Base-by-base conservation (phyloP, 2,329 filamentous ascomycete genomes). In the Neurospora sp. region DNA sequence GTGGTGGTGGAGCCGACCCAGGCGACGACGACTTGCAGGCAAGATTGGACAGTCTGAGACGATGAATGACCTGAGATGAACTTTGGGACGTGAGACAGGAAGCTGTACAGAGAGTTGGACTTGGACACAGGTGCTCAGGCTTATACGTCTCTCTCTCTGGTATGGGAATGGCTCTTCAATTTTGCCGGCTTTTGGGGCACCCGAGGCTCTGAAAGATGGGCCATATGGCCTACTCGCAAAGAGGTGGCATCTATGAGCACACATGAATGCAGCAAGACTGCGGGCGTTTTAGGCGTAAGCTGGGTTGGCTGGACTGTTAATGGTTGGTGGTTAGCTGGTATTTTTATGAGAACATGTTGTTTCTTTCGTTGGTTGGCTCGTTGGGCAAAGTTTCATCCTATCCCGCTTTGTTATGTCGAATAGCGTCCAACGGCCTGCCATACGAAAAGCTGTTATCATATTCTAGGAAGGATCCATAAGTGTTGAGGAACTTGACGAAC, bases 11-110 rank as follows among this genome's bases (percentile, higher is more conserved):
- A 19, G 82, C 80, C 33, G 89, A 89, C 75, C 83, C 87, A 5
- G 89, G 88, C n/a, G 94, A 97, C 76, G 93, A 97, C 77, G 96
- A 97, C 79, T 87, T 99, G 36, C 94, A 98, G 82, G 95, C 96
- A 73, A 89, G 96, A 71, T 86, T 99, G 68, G 93, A 98, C 79
- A 97, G 94, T 80, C 83, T 98, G 74, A 86, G 92, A 77, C 85
- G 85, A 79, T 88, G 80, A 78, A 39, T 19, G 67, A 62, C 12
- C 52, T 62, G 8, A 15, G 15, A 62, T 62, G 52, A 36, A 62
- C 28, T 17, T 62, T 28, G 52, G 8, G 15, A 28, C 23, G 15
- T 33, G 3, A 17, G 6, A 33, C 12, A 4, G 23, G 52, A 62
- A 33, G 23, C 52, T 33, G 23, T 33, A 17, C 23, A 62, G 33